phyloP scores from a whole-genome alignment of 805 yeast species.

The Wickerhamiella azymoides region DNA sequence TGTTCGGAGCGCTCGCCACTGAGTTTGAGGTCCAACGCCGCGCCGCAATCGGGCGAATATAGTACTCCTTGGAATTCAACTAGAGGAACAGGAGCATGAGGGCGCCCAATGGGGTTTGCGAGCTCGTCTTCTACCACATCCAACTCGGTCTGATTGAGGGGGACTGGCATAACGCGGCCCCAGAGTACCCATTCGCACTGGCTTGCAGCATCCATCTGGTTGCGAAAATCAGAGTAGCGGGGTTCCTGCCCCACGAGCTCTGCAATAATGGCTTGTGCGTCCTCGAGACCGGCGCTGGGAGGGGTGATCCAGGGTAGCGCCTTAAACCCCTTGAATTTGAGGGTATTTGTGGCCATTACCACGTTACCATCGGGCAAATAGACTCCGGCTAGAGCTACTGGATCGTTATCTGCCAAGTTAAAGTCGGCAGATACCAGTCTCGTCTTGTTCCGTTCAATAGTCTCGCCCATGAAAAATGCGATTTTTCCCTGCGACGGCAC shows the following conservation, averaged over 20 bases:
- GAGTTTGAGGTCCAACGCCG: slow-evolving; percentile 26
- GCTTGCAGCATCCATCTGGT: slow-evolving; percentile 33
- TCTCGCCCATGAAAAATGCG: slow-evolving; percentile 7
- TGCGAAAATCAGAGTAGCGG: slow-evolving; percentile 39
- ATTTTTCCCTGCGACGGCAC: not conserved
- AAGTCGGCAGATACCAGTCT: slow-evolving; percentile 6
- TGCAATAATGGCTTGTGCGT: slow-evolving; percentile 29
- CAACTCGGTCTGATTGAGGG: slow-evolving; percentile 38
- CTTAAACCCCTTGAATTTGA: slow-evolving; percentile 23
- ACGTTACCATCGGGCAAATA: slow-evolving; percentile 26
- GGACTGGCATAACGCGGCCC: slow-evolving; percentile 55
- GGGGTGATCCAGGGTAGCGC: slow-evolving; percentile 32
- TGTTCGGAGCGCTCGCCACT: slow-evolving; percentile 47
- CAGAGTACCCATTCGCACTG: slow-evolving; percentile 62
- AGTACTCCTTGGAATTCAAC: slow-evolving; percentile 44
- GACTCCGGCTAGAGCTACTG: slow-evolving; percentile 20
- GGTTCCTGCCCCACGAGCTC: slow-evolving; percentile 35
- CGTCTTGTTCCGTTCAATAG: slow-evolving; percentile 6
- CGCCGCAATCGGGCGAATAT: slow-evolving; percentile 85
- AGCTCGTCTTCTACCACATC: slow-evolving; percentile 59
- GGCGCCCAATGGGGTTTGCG: slow-evolving; percentile 61
- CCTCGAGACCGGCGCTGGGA: slow-evolving; percentile 31
- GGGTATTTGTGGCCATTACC: slow-evolving; percentile 21
- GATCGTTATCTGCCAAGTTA: not conserved
- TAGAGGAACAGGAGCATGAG: slow-evolving; percentile 45